A percentile compares a stretch with the other conserved stretches of the same genome.
phyloP scores from a whole-genome alignment of 768 basidiomycete species.

The Gautieria morchelliformis region DNA sequence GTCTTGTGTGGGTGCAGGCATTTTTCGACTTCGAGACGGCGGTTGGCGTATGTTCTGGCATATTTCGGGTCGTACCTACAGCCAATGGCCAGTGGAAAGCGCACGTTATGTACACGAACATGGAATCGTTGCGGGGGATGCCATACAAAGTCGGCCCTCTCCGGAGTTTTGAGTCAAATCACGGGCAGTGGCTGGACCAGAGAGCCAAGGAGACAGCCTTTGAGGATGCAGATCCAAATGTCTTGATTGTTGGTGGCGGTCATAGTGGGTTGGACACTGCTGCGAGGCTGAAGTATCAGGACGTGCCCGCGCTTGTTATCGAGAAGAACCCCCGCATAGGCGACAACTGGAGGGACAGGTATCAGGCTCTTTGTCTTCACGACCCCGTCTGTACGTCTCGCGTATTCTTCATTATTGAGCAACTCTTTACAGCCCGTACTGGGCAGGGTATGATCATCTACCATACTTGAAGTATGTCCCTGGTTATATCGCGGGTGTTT shows the following conservation, averaged over 20 bases:
- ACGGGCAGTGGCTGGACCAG: constrained; percentile 34
- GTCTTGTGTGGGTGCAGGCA: constrained; percentile 47
- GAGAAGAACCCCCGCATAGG: constrained; percentile 55
- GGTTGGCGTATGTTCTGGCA: constrained; percentile 40
- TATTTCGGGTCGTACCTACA: constrained; percentile 46
- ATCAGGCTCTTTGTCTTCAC: constrained; percentile 58
- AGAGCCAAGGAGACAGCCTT: constrained; percentile 29
- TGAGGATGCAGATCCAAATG: constrained; percentile 37
- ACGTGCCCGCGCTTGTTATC: constrained; percentile 41
- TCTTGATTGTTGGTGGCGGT: constrained; percentile 42
- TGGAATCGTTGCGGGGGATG: constrained; percentile 39
- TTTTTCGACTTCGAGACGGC: constrained; percentile 41
- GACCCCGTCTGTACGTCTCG: constrained; percentile 52
- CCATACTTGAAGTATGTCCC: constrained; percentile 48
- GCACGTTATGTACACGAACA: constrained; percentile 37
- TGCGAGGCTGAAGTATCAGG: constrained; percentile 48
- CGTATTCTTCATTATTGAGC: neutral
- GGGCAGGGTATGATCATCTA: constrained; percentile 44
- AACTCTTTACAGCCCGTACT: neutral
- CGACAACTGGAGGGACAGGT: constrained; percentile 57
- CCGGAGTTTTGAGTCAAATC: constrained; percentile 25
- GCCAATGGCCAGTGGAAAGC: constrained; percentile 36
- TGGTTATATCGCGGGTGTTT: neutral
- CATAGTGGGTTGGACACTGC: constrained; percentile 49
- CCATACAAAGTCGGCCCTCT: constrained; percentile 40